Percentiles rank a stretch among this genome's conserved stretches.
These are phyloP conservation scores for Terfezia claveryi DNA, from an alignment of 495 filamentous ascomycete species.

Conservation along the genomic window DNA sequence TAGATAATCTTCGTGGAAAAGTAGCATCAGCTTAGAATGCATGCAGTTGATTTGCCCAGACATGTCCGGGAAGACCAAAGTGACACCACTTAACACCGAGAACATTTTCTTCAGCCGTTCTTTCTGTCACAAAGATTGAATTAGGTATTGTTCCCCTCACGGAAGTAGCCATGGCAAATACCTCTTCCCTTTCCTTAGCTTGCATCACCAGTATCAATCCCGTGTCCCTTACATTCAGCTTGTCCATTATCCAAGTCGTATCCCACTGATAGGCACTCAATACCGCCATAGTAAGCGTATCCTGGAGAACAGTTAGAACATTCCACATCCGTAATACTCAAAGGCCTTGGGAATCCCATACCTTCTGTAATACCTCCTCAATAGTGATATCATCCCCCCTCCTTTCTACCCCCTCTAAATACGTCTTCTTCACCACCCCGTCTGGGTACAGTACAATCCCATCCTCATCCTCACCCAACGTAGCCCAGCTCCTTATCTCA, in stretches of 20 bases:
- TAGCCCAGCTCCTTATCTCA: background rate
- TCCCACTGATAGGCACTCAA: slow-evolving; percentile 80
- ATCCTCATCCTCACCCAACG: background rate
- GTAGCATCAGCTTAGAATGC: slow-evolving; percentile 55
- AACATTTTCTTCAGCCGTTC: background rate
- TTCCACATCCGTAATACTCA: background rate
- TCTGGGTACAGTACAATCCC: slow-evolving; percentile 34
- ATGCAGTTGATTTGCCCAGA: slow-evolving; percentile 39
- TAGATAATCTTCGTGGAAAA: slow-evolving; percentile 36
- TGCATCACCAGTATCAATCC: slow-evolving; percentile 48
- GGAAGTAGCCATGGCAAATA: slow-evolving; percentile 2
- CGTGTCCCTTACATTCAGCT: slow-evolving; percentile 31
- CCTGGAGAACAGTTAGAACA: background rate
- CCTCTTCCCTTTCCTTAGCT: slow-evolving; percentile 29
- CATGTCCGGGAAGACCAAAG: slow-evolving; percentile 36
- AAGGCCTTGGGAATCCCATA: background rate
- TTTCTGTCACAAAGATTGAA: background rate
- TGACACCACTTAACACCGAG: background rate
- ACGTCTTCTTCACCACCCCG: slow-evolving; percentile 69
- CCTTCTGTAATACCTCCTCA: slow-evolving; percentile 63
- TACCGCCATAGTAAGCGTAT: slow-evolving; percentile 49
- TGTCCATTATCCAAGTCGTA: slow-evolving; percentile 43
- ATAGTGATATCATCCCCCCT: slow-evolving; percentile 57
- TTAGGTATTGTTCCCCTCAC: no score
- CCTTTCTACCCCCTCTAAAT: slow-evolving; percentile 24